Conservation (phyloP, 768 basidiomycete species). For the Leccinum variicolor region DNA sequence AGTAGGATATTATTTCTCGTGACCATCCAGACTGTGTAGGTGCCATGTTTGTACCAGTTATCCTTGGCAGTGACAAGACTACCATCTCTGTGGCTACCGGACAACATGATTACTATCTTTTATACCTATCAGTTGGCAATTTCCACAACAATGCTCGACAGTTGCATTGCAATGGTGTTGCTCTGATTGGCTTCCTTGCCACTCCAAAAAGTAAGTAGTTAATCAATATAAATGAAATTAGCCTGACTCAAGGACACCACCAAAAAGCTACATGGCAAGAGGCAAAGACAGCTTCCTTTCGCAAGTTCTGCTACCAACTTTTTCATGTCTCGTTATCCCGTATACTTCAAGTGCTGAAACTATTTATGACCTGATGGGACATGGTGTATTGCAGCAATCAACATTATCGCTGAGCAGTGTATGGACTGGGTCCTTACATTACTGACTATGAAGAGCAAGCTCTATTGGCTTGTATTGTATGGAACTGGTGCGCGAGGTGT, state of each 20-base stretch:
- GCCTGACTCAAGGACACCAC: background rate
- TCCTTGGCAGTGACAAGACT: background rate
- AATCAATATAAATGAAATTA: background rate
- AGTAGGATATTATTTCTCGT: background rate
- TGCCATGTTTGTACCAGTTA: background rate
- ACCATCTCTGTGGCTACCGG: slow-evolving; percentile 3
- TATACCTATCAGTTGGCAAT: slow-evolving; percentile 6
- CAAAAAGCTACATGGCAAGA: background rate
- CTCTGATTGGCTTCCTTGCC: background rate
- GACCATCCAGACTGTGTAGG: background rate
- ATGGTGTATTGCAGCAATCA: background rate
- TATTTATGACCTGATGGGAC: background rate
- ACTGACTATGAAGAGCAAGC: background rate
- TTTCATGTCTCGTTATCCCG: background rate
- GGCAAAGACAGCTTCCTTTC: background rate
- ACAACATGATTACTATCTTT: background rate
- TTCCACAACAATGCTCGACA: background rate
- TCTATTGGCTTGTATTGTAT: background rate
- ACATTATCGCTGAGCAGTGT: background rate
- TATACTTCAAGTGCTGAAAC: background rate
- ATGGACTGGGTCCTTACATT: background rate
- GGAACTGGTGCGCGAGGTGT: background rate
- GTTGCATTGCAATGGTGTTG: background rate
- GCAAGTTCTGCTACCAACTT: background rate
- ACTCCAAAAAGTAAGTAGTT: slow-evolving; percentile 7